These are phyloP conservation scores for Neurospora sp. DNA, from an alignment of 495 filamentous ascomycete genomes.

Conservation along the genomic window DNA sequence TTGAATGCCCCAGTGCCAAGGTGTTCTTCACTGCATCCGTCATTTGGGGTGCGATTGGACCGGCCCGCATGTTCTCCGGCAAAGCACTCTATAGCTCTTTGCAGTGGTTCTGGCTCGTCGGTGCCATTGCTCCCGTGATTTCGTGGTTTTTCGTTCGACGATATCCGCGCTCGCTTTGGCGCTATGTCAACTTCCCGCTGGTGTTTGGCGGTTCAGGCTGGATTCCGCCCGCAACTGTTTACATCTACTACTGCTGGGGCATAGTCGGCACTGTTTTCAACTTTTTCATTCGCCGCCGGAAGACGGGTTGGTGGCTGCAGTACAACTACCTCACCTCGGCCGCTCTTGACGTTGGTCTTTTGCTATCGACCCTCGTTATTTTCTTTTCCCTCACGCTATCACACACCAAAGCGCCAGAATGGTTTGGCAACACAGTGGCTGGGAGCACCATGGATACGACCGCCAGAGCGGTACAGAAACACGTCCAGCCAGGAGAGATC, in stretches of 20 bases:
- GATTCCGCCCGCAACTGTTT: slow-evolving; percentile 56
- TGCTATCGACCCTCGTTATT: slow-evolving; percentile 56
- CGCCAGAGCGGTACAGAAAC: slow-evolving; percentile 23
- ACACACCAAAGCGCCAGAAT: slow-evolving; percentile 40
- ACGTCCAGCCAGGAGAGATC: slow-evolving; percentile 26
- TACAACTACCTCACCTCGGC: slow-evolving; percentile 73
- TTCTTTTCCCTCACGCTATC: slow-evolving; percentile 57
- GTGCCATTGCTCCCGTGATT: slow-evolving; percentile 47
- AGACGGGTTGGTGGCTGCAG: slow-evolving; percentile 63
- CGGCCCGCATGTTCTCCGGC: slow-evolving; percentile 48
- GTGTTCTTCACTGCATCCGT: slow-evolving; percentile 55
- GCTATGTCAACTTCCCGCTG: slow-evolving; percentile 56
- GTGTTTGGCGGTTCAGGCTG: slow-evolving; percentile 53
- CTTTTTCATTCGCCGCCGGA: slow-evolving; percentile 50
- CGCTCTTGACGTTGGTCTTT: slow-evolving; percentile 58
- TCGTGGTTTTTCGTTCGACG: slow-evolving; percentile 52
- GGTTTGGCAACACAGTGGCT: slow-evolving; percentile 55
- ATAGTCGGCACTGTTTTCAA: slow-evolving; percentile 58
- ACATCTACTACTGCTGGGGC: slow-evolving; percentile 62
- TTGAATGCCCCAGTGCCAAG: slow-evolving; percentile 52
- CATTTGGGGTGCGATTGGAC: slow-evolving; percentile 44
- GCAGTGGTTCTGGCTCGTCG: slow-evolving; percentile 60
- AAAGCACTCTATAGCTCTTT: slow-evolving; percentile 52
- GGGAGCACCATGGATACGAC: slow-evolving; percentile 30
- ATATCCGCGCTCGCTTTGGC: slow-evolving; percentile 44